These are phyloP conservation scores for Pichia cephalocereana DNA, from an alignment of 805 yeast species.

Conservation along the genomic window DNA sequence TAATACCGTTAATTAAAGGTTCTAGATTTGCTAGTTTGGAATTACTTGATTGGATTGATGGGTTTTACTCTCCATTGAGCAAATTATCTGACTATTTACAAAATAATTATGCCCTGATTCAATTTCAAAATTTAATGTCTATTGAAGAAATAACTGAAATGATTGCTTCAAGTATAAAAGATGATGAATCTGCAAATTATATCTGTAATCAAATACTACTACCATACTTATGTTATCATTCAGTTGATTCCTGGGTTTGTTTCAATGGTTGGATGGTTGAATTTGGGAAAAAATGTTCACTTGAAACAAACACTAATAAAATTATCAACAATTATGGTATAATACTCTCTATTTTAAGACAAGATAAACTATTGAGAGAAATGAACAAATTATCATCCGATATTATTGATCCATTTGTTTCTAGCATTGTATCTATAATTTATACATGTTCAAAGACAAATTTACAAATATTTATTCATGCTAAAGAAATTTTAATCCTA, in stretches of 20 bases:
- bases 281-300: slow-evolving; percentile 10
- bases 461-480: slow-evolving; percentile 15
- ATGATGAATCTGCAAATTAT: not conserved
- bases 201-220: slow-evolving; percentile 10
- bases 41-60: slow-evolving; percentile 16
- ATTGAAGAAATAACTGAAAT: slow-evolving; percentile 14
- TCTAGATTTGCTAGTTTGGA: slow-evolving; percentile 3
- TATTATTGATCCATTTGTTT: slow-evolving; percentile 11
- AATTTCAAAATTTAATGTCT: slow-evolving; percentile 13
- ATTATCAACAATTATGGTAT: slow-evolving; percentile 8
- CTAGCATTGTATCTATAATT: slow-evolving; percentile 14
- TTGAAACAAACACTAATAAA: slow-evolving; percentile 1
- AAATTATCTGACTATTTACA: slow-evolving; percentile 7
- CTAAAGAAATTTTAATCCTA: slow-evolving; percentile 20
- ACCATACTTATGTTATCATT: slow-evolving; percentile 14
- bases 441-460: slow-evolving; percentile 20
- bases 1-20: not conserved
- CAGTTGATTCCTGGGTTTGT: slow-evolving; percentile 8
- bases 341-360: slow-evolving; percentile 15
- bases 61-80: slow-evolving; percentile 17
- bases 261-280: slow-evolving; percentile 16
- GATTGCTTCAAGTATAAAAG: slow-evolving; percentile 10
- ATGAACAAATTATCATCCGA: slow-evolving; percentile 1
- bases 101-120: slow-evolving; percentile 13
- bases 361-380: slow-evolving; percentile 13